Percentiles rank a stretch among this genome's conserved stretches.
Evolutionary conservation across 73 alveolate species (phyloP).

Genomic region (Stentor coeruleus): DNA sequence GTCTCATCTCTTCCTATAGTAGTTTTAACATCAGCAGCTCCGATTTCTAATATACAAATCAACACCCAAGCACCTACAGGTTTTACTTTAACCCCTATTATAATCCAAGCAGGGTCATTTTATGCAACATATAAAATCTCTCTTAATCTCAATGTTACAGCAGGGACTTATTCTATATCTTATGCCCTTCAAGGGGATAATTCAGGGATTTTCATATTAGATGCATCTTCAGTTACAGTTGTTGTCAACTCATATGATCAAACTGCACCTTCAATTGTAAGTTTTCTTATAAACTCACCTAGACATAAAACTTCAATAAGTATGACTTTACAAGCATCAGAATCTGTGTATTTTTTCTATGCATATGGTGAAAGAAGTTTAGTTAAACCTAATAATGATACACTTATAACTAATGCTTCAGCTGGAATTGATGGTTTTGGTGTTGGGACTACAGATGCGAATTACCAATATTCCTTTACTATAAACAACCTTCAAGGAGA

Average conservation of each 20-base stretch:
- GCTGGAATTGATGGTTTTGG: neutral
- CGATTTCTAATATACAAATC: neutral
- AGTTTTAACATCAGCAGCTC: neutral
- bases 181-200: neutral
- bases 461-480: neutral
- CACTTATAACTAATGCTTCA: neutral
- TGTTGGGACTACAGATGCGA: neutral
- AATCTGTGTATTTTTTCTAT: neutral
- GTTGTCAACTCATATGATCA: neutral
- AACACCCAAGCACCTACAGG: neutral
- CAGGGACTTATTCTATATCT: neutral
- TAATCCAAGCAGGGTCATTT: neutral
- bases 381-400: neutral
- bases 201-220: neutral
- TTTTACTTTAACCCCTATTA: neutral
- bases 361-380: neutral
- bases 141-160: neutral
- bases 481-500: neutral
- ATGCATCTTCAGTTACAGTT: neutral
- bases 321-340: conserved; percentile 13
- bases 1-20: neutral
- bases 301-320: neutral
- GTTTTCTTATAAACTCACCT: conserved; percentile 6
- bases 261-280: neutral
- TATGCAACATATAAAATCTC: neutral